These are phyloP conservation scores for Ascosphaera aggregata DNA, from an alignment of 2,329 filamentous ascomycete species.

Conservation along the genomic window DNA sequence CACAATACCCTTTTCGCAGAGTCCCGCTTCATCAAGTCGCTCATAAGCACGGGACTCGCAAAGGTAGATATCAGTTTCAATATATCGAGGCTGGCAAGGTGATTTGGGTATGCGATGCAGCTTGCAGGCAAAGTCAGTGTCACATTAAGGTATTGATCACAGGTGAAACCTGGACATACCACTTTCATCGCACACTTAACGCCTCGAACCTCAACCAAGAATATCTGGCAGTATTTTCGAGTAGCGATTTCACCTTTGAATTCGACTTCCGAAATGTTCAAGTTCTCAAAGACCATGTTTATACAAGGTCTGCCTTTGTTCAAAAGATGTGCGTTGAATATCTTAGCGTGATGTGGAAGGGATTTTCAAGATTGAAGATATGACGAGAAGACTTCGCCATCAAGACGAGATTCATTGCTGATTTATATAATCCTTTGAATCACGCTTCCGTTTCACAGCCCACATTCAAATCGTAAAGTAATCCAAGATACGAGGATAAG, in stretches of 20 bases:
- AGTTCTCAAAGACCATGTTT: constrained; percentile 3
- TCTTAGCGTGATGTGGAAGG: too few relatives aligned
- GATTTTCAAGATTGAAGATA: too few relatives aligned
- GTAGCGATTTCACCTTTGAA: constrained; percentile 3
- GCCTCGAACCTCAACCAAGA: constrained; percentile 3
- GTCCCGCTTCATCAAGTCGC: constrained; percentile 2
- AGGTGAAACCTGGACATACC: background rate
- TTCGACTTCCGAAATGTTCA: constrained; percentile 2
- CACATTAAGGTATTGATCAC: background rate
- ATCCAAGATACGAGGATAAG: too few relatives aligned
- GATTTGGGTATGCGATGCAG: constrained; percentile 1
- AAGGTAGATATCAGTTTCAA: constrained; percentile 2
- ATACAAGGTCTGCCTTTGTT: too few relatives aligned
- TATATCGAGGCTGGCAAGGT: constrained; percentile 1
- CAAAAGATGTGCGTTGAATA: too few relatives aligned
- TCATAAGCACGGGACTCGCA: constrained; percentile 4
- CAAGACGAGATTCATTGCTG: too few relatives aligned
- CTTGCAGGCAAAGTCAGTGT: background rate
- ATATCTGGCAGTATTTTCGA: constrained; percentile 4
- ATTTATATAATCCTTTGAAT: too few relatives aligned
- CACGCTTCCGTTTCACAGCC: too few relatives aligned
- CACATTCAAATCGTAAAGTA: too few relatives aligned
- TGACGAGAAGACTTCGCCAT: too few relatives aligned
- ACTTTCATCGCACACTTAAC: constrained; percentile 4
- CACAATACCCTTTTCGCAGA: constrained; percentile 3